Base-by-base conservation (phyloP, 257 asterid species). In the Lantana camara region DNA sequence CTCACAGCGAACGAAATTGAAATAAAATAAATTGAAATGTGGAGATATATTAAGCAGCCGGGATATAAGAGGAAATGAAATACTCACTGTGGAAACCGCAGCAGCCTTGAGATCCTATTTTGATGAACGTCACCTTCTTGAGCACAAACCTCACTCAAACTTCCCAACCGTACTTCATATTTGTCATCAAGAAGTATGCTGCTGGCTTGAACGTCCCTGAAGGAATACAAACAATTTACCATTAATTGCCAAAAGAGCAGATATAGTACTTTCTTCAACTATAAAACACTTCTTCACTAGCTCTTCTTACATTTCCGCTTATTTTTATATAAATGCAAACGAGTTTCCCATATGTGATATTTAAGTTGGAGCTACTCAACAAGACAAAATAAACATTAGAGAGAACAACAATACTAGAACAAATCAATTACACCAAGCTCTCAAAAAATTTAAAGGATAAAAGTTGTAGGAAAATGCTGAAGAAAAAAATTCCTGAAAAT, bases 181-280 rank as follows among this genome's bases (percentile, higher is more conserved):
- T 82, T 90, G 66, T 90, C 96, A 63, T 90, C 97, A 66, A 88
- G 93, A 57, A 90, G 90, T 76, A 90, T 80, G 84, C 96, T 88
- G 71, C 90, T 90, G 40, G 97, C 90, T 85, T 90, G 96, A 71
- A 90, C 67, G 67, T 90, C 96, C 80, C 97, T 90, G 73, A 15
- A 74, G 30, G 47, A 27, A 51, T n/a, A 45, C 48, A 63, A 71
- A 45, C 57, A 68, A 66, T 20, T 47, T 45, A 35, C 60, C 53
- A 63, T 70, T 74, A 60, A 13, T 38, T 56, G 35, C 23, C 19
- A 16, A 44, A 37, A 70, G 58, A 44, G 30, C 4, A n/a, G 37
- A 22, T 37, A 19, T 23, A 47, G 45, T 45, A 29, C n/a, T 17
- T 23, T 44, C 42, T 38, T 50, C 27, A 16, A 20, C 47, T 42